phyloP scores from a whole-genome alignment of 2,329 filamentous ascomycete genomes.

The Periglandula ipomoeae region DNA sequence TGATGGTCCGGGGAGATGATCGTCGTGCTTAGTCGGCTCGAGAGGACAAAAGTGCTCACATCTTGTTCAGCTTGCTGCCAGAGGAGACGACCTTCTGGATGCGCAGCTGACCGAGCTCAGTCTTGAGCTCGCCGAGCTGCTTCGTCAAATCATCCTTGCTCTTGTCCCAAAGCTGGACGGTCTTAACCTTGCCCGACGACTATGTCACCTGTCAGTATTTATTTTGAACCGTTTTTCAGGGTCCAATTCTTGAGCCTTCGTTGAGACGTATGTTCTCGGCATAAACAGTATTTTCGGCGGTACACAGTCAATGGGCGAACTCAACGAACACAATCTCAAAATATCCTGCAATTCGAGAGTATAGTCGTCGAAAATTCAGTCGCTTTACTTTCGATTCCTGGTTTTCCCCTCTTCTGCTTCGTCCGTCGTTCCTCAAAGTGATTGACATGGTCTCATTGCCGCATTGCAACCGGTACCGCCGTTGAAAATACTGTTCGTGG shows the following conservation, averaged over 20 bases:
- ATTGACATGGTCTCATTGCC: background rate
- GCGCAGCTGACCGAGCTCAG: constrained; percentile 89
- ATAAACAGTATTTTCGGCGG: background rate
- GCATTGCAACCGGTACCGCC: background rate
- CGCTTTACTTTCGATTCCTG: background rate
- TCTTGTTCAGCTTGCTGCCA: constrained; percentile 92
- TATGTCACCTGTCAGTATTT: constrained; percentile 13
- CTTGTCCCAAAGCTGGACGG: constrained; percentile 96
- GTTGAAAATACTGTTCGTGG: background rate
- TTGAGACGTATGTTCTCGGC: background rate
- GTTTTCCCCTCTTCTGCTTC: background rate
- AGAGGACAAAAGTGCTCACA: constrained; percentile 52
- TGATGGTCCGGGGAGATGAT: no score
- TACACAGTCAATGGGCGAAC: no score
- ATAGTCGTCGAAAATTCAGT: background rate
- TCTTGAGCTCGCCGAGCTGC: constrained; percentile 92
- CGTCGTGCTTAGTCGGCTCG: background rate
- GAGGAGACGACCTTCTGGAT: constrained; percentile 98
- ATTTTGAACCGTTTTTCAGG: background rate
- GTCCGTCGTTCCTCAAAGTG: background rate
- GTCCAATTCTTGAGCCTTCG: background rate
- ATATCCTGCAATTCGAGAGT: background rate
- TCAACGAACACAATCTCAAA: background rate
- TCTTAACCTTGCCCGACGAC: constrained; percentile 70
- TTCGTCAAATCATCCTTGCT: constrained; percentile 97